Conservation (phyloP, 495 filamentous ascomycete genomes). For the Penicillium flavigenum region DNA sequence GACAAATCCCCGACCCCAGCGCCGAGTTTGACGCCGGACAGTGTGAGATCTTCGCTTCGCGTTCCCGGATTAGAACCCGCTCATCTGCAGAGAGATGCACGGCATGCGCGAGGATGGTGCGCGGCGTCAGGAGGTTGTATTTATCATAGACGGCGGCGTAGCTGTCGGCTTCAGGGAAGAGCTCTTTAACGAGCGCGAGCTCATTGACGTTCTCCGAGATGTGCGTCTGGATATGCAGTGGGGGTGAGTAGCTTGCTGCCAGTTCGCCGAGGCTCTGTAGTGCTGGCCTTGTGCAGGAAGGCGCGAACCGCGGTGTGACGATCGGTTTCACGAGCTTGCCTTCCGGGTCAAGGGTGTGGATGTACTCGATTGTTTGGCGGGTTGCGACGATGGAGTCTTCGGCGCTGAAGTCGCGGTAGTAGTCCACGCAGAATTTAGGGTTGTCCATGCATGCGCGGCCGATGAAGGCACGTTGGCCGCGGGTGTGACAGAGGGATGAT, state of each 20-base stretch:
- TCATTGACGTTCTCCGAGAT: constrained; percentile 82
- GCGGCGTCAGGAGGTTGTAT: constrained; percentile 62
- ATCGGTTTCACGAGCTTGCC: constrained; percentile 68
- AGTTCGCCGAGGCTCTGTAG: constrained; percentile 64
- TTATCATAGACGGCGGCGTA: constrained; percentile 83
- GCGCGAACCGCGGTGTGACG: constrained; percentile 89
- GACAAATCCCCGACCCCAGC: constrained; percentile 70
- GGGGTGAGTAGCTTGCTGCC: constrained; percentile 52
- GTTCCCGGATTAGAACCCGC: constrained; percentile 54
- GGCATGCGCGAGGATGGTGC: constrained; percentile 84
- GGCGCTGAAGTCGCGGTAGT: constrained; percentile 70
- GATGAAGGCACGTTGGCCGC: constrained; percentile 83
- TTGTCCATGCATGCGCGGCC: constrained; percentile 87
- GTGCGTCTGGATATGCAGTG: constrained; percentile 81
- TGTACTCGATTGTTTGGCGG: constrained; percentile 62
- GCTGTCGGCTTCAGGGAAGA: constrained; percentile 63
- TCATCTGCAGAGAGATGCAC: constrained; percentile 72
- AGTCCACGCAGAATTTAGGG: constrained; percentile 58
- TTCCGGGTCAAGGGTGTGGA: constrained; percentile 62
- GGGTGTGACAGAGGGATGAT: constrained; percentile 66
- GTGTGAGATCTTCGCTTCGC: constrained; percentile 69
- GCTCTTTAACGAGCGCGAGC: constrained; percentile 60
- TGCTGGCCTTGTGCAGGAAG: constrained; percentile 61
- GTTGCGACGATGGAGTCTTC: constrained; percentile 57
- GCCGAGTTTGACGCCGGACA: constrained; percentile 85